Evolutionary conservation across 441 rosid species (phyloP), one percentile per base, ranked within the genome.

Genomic region (Syzygium syzygioides): DNA sequence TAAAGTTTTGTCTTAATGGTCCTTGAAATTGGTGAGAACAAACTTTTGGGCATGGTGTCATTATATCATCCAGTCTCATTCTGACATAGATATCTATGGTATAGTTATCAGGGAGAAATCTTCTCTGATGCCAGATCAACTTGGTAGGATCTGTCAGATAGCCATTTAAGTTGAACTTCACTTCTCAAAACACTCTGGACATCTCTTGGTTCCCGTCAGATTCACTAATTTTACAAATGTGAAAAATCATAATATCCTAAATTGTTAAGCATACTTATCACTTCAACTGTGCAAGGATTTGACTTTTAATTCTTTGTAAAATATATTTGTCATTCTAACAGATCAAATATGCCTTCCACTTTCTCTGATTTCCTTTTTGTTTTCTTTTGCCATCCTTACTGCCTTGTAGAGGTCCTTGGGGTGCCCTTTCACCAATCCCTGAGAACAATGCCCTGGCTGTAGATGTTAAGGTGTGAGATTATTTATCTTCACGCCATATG

Each of bases 401-500:
- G 45, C 88, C 86, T 88, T 85, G 18, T 89, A 98, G 99, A 93
- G 99, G 99, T 92, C 99, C 99, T 84, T 98, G 99, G 99, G 97
- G 95, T 86, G 94, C 99, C 90, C 96, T 96, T 89, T 97, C 99
- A 87, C 98, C 99, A 41, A 94, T 96, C 90, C 99, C 99, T 2
- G 99, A 98, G 93, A 96, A 93, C 90, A 97, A 98, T 92, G 98
- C 98, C 86, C 94, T 98, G 88, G 95, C 99, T 89, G 94, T 94
- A 93, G 98, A 97, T 89, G 87, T 91, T 87, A 93, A 94, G 99
- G 99, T 97, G 91, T 71, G 88, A 79, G 45, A 57, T 86, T 28
- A 55, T 86, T 90, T 71, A 37, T 85, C 87, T 55, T 41, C 45
- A 3, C 8, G 37, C 34, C 57, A 26, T 41, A 10, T 55, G 62